These are phyloP conservation scores for Fistulina hepatica DNA, from an alignment of 1,284 basidiomycete species.

Conservation along the genomic window DNA sequence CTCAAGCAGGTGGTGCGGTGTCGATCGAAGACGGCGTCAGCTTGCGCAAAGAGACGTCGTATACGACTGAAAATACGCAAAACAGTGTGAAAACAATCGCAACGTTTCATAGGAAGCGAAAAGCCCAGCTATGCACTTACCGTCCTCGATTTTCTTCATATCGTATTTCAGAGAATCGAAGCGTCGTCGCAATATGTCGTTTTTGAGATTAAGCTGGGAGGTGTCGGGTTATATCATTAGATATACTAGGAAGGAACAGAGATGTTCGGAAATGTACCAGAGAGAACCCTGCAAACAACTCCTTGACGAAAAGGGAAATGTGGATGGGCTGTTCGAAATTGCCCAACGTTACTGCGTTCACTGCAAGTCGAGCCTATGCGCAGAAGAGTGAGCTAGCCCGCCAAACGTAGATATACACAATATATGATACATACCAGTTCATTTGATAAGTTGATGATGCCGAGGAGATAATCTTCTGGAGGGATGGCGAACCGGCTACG, in stretches of 20 bases:
- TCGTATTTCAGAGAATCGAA: constrained; percentile 83
- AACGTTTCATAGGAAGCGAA: constrained; percentile 6
- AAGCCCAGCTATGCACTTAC: constrained; percentile 26
- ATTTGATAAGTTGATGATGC: constrained; percentile 69
- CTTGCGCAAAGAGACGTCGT: constrained; percentile 72
- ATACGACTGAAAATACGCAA: constrained; percentile 47
- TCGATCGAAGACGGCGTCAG: constrained; percentile 27
- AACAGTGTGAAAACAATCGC: too few species aligned
- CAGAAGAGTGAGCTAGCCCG: neutral
- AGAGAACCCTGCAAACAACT: constrained; percentile 72
- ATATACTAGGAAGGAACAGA: constrained; percentile 3
- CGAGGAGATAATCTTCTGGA: constrained; percentile 80
- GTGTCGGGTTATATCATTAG: constrained; percentile 9
- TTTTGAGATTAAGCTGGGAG: constrained; percentile 76
- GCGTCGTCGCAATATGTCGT: constrained; percentile 64
- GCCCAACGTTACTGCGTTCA: constrained; percentile 75
- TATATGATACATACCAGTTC: constrained; percentile 49
- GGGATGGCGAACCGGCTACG: constrained; percentile 42
- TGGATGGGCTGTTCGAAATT: constrained; percentile 71
- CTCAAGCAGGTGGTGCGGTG: too few species aligned
- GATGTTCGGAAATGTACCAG: constrained; percentile 38
- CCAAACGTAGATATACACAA: neutral
- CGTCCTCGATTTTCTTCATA: constrained; percentile 85
- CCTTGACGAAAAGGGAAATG: constrained; percentile 75
- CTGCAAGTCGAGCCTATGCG: constrained; percentile 62